Base-by-base conservation (phyloP, 305 asterid genomes). In the Nicotiana rustica region DNA sequence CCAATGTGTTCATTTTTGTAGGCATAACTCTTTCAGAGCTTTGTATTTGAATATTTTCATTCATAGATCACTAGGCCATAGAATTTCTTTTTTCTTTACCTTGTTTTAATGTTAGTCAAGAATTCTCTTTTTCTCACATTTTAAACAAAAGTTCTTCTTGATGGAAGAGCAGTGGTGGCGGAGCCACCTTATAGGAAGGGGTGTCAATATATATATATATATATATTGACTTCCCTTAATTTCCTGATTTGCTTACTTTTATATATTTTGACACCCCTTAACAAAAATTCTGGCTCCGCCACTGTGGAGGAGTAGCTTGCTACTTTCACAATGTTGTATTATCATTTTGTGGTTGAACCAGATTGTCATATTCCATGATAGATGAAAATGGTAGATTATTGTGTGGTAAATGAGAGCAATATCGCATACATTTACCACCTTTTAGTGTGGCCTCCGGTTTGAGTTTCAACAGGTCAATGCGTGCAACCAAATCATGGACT, bases 91-190 rank as follows among this genome's bases (percentile, higher is more conserved):
- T 21, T 15, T 19, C 38, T 21, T n/a, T 71, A 13, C 79, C 41
- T 71, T 71, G 62, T 21, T 71, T 61, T 73, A 57, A 13, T 19
- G 18, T 73, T 47, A 44, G 78, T 71, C 78, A 19, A 44, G 78
- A 44, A 47, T 21, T 52, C 47, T 0, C 4, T 25, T 47, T 6
- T 15, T 75, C 1, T 75, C 80, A 4, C 65, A 52, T 0, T 52
- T 49, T 49, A 62, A 29, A 15, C 47, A 8, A 29, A 52, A 5
- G 44, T 75, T 75, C 65, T 57, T 52, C 65, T 52, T 73, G 62
- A 25, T 25, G 25, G 25, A 25, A 25, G 25, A 25, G 25, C 25
- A 25, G 25, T 25, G 25, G 25, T 25, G 25, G 25, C 25, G 25
- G 25, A 25, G 25, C 25, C 25, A 25, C 25, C 25, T 25, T 25